Evolutionary conservation across 345 rosid genomes (phyloP).

Genomic region (Hirschfeldia incana): DNA sequence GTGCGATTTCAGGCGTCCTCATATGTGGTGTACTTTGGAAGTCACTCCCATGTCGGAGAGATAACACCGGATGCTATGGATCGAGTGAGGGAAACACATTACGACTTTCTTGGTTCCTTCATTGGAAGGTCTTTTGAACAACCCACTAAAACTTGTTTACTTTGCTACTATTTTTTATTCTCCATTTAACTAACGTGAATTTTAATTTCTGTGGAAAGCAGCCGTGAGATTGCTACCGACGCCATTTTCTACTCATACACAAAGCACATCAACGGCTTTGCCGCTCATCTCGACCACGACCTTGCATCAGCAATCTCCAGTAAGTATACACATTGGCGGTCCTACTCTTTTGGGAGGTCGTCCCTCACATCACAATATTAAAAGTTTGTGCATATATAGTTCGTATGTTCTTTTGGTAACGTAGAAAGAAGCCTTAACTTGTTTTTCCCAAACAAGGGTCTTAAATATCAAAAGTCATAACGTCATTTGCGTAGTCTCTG

Average conservation of each 20-base stretch:
- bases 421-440: background rate
- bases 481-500: background rate
- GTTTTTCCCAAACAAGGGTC: background rate
- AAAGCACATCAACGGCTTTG: slow-evolving; percentile 79
- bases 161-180: background rate
- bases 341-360: background rate
- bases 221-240: slow-evolving; percentile 49
- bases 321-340: slow-evolving; percentile 20
- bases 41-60: slow-evolving; percentile 55
- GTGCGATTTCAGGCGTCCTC: slow-evolving; percentile 37
- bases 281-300: slow-evolving; percentile 63
- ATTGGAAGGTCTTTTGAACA: slow-evolving; percentile 53
- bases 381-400: background rate
- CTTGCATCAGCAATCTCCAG: slow-evolving; percentile 60
- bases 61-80: slow-evolving; percentile 41
- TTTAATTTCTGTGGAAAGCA: slow-evolving; percentile 22
- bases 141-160: background rate
- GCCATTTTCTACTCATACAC: slow-evolving; percentile 74
- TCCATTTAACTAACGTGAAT: background rate
- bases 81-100: slow-evolving; percentile 55
- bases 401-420: background rate
- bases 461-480: background rate
- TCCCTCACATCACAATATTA: background rate
- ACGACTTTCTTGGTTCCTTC: slow-evolving; percentile 65
- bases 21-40: slow-evolving; percentile 79